Conservation (phyloP, 2,329 filamentous ascomycete species). For the Chaetomium olivaceum region DNA sequence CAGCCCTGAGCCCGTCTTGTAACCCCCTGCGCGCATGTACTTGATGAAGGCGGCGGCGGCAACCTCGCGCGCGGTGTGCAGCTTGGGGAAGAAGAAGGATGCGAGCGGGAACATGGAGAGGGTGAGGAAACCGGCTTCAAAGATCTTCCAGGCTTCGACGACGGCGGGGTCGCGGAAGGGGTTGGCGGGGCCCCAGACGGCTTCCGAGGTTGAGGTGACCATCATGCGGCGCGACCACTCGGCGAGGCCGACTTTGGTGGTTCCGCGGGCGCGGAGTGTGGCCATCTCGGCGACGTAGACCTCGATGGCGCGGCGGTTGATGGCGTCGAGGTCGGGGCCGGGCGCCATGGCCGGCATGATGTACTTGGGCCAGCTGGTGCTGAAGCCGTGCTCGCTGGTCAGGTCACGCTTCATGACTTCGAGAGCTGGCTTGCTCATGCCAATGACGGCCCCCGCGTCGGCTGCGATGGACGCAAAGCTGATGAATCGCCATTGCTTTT, state of each 20-base stretch:
- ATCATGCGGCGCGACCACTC: slow-evolving; percentile 31
- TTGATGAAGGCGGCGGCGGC: slow-evolving; percentile 20
- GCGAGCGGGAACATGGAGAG: slow-evolving; percentile 16
- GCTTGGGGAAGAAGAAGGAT: slow-evolving; percentile 11
- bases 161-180: slow-evolving; percentile 32
- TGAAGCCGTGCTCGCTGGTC: slow-evolving; percentile 22
- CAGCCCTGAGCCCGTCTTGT: slow-evolving; percentile 32
- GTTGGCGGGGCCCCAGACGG: slow-evolving; percentile 35
- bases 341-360: slow-evolving; percentile 23
- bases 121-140: slow-evolving; percentile 21
- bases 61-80: slow-evolving; percentile 18
- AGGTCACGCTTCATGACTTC: slow-evolving; percentile 31
- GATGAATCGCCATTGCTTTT: slow-evolving; percentile 35
- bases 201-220: slow-evolving; percentile 31
- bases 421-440: slow-evolving; percentile 33
- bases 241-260: slow-evolving; percentile 20
- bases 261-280: slow-evolving; percentile 18
- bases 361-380: slow-evolving; percentile 18
- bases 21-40: slow-evolving; percentile 32
- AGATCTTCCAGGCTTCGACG: slow-evolving; percentile 31
- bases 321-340: slow-evolving; percentile 27
- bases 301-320: slow-evolving; percentile 31
- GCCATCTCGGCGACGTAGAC: slow-evolving; percentile 26
- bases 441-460: slow-evolving; percentile 28
- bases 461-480: slow-evolving; percentile 35